Percentiles rank a stretch among this genome's conserved stretches.
Evolutionary conservation across 2,329 filamentous ascomycete species (phyloP).

Genomic region (Chaetomium sp.): DNA sequence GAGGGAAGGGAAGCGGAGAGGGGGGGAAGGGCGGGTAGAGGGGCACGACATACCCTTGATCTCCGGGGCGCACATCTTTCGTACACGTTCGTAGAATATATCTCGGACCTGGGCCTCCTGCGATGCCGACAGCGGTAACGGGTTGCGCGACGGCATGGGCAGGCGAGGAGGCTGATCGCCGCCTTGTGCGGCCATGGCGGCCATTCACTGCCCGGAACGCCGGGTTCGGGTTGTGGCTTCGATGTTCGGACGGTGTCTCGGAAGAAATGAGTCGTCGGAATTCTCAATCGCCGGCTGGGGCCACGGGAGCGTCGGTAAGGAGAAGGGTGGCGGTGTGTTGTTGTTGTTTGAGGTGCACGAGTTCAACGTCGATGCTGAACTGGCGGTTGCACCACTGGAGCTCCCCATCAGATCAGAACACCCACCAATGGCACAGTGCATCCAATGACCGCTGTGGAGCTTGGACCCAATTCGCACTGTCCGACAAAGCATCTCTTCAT

Average conservation of each 20-base stretch:
- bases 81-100: conserved; percentile 77
- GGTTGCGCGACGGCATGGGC: conserved; percentile 68
- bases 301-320: conserved; percentile 2
- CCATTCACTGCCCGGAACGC: conserved; percentile 36
- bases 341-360: background rate
- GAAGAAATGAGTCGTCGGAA: background rate
- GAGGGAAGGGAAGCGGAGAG: background rate
- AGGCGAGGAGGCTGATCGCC: conserved; percentile 35
- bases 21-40: conserved; percentile 3
- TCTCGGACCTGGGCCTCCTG: conserved; percentile 83
- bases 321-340: background rate
- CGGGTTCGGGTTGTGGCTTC: background rate
- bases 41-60: conserved; percentile 64
- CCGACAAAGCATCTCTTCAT: too few species aligned
- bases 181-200: conserved; percentile 44
- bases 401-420: background rate
- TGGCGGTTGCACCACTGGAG: background rate
- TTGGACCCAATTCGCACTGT: background rate
- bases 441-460: background rate
- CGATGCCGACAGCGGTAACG: conserved; percentile 76
- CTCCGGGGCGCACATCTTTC: conserved; percentile 72
- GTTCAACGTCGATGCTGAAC: background rate
- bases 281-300: background rate
- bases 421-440: conserved; percentile 2
- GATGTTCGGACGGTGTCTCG: conserved; percentile 8